These are phyloP conservation scores for Cladorrhinum sp. DNA, from an alignment of 2,329 filamentous ascomycete genomes.

Conservation along the genomic window DNA sequence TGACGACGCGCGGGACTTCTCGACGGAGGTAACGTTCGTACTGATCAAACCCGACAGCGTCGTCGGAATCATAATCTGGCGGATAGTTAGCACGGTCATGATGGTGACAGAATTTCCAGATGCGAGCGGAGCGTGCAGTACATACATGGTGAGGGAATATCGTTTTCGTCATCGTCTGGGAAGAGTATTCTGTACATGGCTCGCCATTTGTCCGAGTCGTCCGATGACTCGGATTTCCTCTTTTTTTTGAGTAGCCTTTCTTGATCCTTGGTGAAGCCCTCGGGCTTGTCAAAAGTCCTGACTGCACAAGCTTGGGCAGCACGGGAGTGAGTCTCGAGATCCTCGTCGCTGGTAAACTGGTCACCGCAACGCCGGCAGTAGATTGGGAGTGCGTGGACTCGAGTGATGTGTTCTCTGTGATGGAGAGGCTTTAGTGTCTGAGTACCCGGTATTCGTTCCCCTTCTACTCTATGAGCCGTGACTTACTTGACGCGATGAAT, in stretches of 20 bases:
- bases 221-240: not conserved
- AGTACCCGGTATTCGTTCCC: no score
- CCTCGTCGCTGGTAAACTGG: not conserved
- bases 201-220: constrained; percentile 15
- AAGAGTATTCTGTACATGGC: constrained; percentile 17
- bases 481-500: constrained; percentile 18
- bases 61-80: not conserved
- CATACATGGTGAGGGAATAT: constrained; percentile 18
- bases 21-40: constrained; percentile 13
- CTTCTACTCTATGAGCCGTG: no score
- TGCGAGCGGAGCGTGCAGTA: no score
- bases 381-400: constrained; percentile 6
- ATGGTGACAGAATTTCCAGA: no score
- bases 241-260: constrained; percentile 11
- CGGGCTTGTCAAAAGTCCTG: not conserved
- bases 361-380: constrained; percentile 12
- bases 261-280: constrained; percentile 12
- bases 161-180: constrained; percentile 11
- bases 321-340: constrained; percentile 8
- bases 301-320: constrained; percentile 2
- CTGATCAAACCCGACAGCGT: not conserved
- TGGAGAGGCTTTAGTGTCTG: no score
- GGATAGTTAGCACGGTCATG: not conserved
- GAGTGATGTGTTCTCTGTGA: constrained; percentile 16
- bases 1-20: constrained; percentile 9